Conservation (phyloP, 2,329 filamentous ascomycete species). For the Tolypocladium album region DNA sequence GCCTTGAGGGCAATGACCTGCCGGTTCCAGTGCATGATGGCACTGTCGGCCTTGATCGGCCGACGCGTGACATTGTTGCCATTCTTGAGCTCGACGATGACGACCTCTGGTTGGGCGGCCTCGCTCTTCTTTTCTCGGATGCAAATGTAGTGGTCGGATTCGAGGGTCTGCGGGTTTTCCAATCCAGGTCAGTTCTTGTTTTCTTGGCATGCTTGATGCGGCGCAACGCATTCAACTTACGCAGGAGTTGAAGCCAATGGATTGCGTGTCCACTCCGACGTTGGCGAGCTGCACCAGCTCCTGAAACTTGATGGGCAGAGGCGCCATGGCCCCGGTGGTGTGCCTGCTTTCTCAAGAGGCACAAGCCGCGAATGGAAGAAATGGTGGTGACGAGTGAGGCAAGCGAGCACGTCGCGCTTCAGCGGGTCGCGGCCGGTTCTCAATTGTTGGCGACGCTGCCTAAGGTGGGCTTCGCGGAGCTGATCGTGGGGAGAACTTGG, state of each 20-base stretch:
- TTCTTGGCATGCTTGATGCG: not conserved
- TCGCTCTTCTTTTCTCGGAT: slow-evolving; percentile 89
- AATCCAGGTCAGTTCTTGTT: not conserved
- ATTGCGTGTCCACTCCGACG: slow-evolving; percentile 34
- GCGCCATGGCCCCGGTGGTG: slow-evolving; percentile 40
- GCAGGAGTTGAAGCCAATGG: slow-evolving; percentile 72
- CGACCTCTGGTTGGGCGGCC: slow-evolving; percentile 77
- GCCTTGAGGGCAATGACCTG: slow-evolving; percentile 96
- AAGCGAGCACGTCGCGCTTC: slow-evolving; percentile 12
- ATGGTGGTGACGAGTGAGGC: slow-evolving; percentile 4
- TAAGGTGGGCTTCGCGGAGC: slow-evolving; percentile 8
- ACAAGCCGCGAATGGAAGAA: slow-evolving; percentile 6
- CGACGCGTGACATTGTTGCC: slow-evolving; percentile 89
- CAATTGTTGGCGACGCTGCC: slow-evolving; percentile 4
- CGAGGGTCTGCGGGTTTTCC: slow-evolving; percentile 60
- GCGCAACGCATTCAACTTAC: slow-evolving; percentile 35
- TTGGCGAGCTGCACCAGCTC: slow-evolving; percentile 65
- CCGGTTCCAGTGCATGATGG: slow-evolving; percentile 97
- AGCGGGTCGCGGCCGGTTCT: slow-evolving; percentile 7
- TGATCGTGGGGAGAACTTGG: slow-evolving; percentile 12
- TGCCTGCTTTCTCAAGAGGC: slow-evolving; percentile 11
- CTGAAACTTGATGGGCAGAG: slow-evolving; percentile 85
- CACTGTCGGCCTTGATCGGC: slow-evolving; percentile 98
- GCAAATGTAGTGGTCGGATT: slow-evolving; percentile 95
- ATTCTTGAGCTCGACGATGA: slow-evolving; percentile 97